A percentile compares a stretch with the other conserved stretches of the same genome.
phyloP scores from a whole-genome alignment of 257 asterid species.

The Solanum dulcamara region DNA sequence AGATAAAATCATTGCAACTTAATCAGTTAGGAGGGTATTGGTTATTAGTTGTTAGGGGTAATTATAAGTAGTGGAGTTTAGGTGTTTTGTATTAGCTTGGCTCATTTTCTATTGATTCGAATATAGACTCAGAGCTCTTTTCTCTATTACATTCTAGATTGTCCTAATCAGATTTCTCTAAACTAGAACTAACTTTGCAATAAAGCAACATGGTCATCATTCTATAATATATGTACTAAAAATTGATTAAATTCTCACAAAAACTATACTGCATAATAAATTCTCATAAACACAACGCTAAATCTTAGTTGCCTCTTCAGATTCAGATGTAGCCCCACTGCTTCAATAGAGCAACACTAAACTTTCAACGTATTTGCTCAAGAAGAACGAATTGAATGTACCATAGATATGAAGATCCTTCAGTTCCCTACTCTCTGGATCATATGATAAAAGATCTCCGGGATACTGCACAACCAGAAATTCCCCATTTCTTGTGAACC shows the following conservation, averaged over 20 bases:
- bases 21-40: too few species aligned
- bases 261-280: background rate
- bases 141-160: too few species aligned
- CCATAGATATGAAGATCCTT: background rate
- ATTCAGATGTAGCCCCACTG: background rate
- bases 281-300: background rate
- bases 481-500: constrained; percentile 3
- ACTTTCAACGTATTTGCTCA: background rate
- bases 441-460: constrained; percentile 4
- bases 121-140: too few species aligned
- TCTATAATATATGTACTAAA: background rate
- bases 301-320: background rate
- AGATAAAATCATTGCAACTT: too few species aligned
- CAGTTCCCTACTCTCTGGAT: background rate
- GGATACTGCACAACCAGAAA: background rate
- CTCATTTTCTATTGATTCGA: too few species aligned
- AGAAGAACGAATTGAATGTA: background rate
- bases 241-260: too few species aligned
- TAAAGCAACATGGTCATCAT: too few species aligned
- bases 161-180: too few species aligned
- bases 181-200: too few species aligned
- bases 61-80: too few species aligned
- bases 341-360: background rate
- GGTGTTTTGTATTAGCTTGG: too few species aligned
- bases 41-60: too few species aligned